These are phyloP conservation scores for Candida corydali DNA, from an alignment of 805 yeast species.

Conservation along the genomic window DNA sequence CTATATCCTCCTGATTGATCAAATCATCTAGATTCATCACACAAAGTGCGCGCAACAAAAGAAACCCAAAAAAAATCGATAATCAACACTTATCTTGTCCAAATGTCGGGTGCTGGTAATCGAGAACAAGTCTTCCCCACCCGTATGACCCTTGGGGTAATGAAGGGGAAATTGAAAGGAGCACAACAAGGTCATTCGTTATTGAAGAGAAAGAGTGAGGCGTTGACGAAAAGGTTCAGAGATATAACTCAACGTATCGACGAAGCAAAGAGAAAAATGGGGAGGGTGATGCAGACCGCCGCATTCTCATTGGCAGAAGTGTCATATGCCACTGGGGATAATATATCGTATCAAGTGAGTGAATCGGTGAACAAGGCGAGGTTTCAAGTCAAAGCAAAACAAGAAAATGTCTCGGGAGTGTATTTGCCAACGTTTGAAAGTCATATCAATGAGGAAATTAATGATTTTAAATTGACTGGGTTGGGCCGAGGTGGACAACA, in stretches of 20 bases:
- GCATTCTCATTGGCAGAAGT: slow-evolving; percentile 97
- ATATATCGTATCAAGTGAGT: slow-evolving; percentile 92
- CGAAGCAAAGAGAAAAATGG: slow-evolving; percentile 95
- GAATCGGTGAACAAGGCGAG: slow-evolving; percentile 90
- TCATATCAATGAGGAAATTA: slow-evolving; percentile 74
- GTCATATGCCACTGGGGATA: slow-evolving; percentile 95
- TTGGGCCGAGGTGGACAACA: slow-evolving; percentile 98
- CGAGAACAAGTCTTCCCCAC: slow-evolving; percentile 98
- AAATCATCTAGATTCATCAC: slow-evolving; percentile 10
- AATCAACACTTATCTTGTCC: neutral
- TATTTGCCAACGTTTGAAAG: slow-evolving; percentile 89
- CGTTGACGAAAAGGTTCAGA: slow-evolving; percentile 91
- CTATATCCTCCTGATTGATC: slow-evolving; percentile 23
- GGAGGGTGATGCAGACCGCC: slow-evolving; percentile 96
- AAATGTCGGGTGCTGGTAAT: slow-evolving; percentile 65
- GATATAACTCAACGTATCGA: slow-evolving; percentile 93
- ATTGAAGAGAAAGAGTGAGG: slow-evolving; percentile 93
- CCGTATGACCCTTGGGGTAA: slow-evolving; percentile 91
- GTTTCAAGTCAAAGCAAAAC: slow-evolving; percentile 84
- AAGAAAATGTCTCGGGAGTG: slow-evolving; percentile 96
- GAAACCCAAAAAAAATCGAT: too few species aligned
- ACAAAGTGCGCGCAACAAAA: neutral
- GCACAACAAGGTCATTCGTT: slow-evolving; percentile 95
- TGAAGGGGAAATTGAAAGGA: slow-evolving; percentile 95
- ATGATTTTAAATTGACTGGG: slow-evolving; percentile 95